These are phyloP conservation scores for Soucietia sequanensis DNA, from an alignment of 805 yeast genomes.

Conservation along the genomic window DNA sequence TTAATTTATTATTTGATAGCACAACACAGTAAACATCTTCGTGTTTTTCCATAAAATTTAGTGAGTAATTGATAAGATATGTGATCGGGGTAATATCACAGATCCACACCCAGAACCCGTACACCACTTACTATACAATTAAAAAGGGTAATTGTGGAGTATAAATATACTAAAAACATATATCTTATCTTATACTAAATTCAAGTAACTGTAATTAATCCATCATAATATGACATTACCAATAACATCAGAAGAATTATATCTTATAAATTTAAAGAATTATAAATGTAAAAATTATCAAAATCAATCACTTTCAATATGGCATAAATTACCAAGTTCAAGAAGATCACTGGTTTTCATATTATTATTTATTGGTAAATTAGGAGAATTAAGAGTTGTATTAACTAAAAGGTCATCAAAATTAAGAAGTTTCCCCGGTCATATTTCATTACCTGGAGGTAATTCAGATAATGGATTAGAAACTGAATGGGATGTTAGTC, in stretches of 20 bases:
- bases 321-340: constrained; percentile 63
- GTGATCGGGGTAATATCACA: no score
- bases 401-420: constrained; percentile 74
- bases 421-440: constrained; percentile 79
- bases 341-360: constrained; percentile 81
- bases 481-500: constrained; percentile 66
- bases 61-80: no score
- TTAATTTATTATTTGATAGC: no score
- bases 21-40: no score
- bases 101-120: no score
- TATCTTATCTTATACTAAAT: no score
- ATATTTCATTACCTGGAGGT: constrained; percentile 92
- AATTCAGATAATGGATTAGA: constrained; percentile 73
- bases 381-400: constrained; percentile 74
- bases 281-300: constrained; percentile 34
- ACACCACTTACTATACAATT: no score
- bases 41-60: no score
- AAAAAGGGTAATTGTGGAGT: no score
- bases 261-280: constrained; percentile 29
- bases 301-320: constrained; percentile 37
- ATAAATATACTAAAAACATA: no score
- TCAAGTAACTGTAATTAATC: no score
- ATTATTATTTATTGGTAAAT: constrained; percentile 66
- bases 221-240: constrained; percentile 1
- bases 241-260: constrained; percentile 13